Conservation (phyloP, 2,329 filamentous ascomycete species). For the Diaporthe batatas region DNA sequence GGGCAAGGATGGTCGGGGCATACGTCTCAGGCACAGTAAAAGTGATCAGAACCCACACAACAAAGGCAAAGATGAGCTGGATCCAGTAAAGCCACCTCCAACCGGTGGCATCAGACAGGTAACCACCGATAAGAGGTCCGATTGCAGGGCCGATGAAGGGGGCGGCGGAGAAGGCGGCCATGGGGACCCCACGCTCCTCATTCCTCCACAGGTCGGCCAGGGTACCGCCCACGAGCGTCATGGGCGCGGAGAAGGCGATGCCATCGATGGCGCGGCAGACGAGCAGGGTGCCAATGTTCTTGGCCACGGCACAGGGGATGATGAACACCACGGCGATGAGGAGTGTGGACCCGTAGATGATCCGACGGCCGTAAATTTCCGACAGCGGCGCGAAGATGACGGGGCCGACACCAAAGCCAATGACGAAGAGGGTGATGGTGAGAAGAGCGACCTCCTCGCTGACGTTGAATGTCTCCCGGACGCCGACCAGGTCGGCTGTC, state of each 20-base stretch:
- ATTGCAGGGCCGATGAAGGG: constrained; percentile 87
- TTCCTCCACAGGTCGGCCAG: constrained; percentile 87
- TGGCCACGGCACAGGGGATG: constrained; percentile 82
- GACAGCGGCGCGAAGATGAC: constrained; percentile 85
- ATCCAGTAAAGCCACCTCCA: constrained; percentile 94
- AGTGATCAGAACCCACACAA: constrained; percentile 81
- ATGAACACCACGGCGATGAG: constrained; percentile 81
- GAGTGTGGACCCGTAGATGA: constrained; percentile 79
- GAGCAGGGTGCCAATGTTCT: constrained; percentile 82
- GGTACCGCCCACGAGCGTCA: constrained; percentile 88
- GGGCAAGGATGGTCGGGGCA: constrained; percentile 80
- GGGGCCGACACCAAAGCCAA: constrained; percentile 86
- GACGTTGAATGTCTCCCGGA: constrained; percentile 73
- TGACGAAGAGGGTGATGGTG: constrained; percentile 81
- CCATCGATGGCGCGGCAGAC: constrained; percentile 84
- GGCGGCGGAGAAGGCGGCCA: constrained; percentile 87
- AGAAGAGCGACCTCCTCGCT: constrained; percentile 80
- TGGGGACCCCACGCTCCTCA: constrained; percentile 86
- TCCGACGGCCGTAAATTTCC: constrained; percentile 78
- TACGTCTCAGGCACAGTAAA: constrained; percentile 95
- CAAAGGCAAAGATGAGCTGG: constrained; percentile 79
- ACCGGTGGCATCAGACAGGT: constrained; percentile 75
- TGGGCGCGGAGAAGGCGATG: constrained; percentile 86
- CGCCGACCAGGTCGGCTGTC: constrained; percentile 79
- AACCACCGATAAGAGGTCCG: constrained; percentile 83